phyloP scores from a whole-genome alignment of 306 rosid genomes.

The Pyrus betulifolia region DNA sequence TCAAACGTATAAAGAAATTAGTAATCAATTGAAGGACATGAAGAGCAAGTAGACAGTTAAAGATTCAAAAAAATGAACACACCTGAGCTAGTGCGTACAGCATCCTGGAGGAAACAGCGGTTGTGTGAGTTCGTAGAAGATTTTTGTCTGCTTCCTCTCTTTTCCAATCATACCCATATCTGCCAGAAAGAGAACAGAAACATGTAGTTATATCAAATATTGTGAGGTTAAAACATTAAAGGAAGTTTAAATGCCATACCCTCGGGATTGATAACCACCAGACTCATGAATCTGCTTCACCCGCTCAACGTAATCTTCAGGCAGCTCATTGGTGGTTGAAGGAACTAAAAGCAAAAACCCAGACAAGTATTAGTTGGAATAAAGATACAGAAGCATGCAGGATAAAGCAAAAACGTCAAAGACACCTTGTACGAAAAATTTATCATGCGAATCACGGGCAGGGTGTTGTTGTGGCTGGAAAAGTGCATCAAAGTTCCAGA shows the following conservation, averaged over 20 bases:
- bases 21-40: not conserved
- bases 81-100: constrained; percentile 83
- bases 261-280: constrained; percentile 90
- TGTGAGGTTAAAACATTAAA: not conserved
- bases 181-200: constrained; percentile 19
- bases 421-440: constrained; percentile 70
- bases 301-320: constrained; percentile 92
- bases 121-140: constrained; percentile 88
- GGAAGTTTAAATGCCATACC: constrained; percentile 36
- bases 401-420: not conserved
- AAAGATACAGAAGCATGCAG: constrained; percentile 9
- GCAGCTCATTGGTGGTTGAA: constrained; percentile 62
- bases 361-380: constrained; percentile 17
- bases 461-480: constrained; percentile 99
- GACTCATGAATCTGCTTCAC: constrained; percentile 76
- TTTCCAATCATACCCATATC: constrained; percentile 83
- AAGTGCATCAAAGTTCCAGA: constrained; percentile 90
- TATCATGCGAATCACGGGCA: constrained; percentile 96
- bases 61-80: not conserved
- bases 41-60: not conserved
- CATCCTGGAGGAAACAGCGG: constrained; percentile 92
- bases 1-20: not conserved
- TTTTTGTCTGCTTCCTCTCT: constrained; percentile 89
- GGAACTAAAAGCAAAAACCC: constrained; percentile 49
- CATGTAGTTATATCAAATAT: constrained; percentile 5